Conservation (phyloP, 176 grass and related monocot genomes). For the Avena eriantha region DNA sequence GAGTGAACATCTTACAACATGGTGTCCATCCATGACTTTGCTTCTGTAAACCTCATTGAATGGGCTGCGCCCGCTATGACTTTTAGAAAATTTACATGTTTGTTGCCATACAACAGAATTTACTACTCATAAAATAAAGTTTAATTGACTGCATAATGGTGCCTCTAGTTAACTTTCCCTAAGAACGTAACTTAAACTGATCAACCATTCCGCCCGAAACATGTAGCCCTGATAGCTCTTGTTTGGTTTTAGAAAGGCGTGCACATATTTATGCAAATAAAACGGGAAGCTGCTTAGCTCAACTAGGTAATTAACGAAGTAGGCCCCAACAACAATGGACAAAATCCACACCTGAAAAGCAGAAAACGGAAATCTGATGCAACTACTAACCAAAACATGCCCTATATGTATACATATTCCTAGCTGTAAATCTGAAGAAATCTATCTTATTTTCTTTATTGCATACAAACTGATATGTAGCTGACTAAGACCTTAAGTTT, state of each 20-base stretch:
- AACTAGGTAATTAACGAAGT: constrained; percentile 35
- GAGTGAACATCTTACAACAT: neutral
- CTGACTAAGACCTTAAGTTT: neutral
- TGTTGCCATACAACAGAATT: neutral
- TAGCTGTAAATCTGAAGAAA: neutral
- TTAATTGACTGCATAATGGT: neutral
- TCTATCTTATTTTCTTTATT: neutral
- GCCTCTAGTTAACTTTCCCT: neutral
- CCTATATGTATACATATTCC: neutral
- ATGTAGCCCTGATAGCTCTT: constrained; percentile 8
- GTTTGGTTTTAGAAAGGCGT: neutral
- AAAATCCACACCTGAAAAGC: constrained; percentile 10
- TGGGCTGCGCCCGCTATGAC: neutral
- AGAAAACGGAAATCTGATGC: neutral
- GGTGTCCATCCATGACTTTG: neutral
- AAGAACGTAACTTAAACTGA: neutral
- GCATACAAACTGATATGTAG: neutral
- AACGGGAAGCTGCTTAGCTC: constrained; percentile 27
- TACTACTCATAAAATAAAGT: neutral
- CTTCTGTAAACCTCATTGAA: neutral
- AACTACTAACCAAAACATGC: constrained; percentile 8
- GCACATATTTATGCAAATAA: constrained; percentile 26
- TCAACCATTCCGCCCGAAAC: neutral
- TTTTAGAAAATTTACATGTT: neutral
- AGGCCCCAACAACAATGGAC: constrained; percentile 34